Base-by-base conservation (phyloP, 352 stramenopile species). In the Phytopythium aichiense region DNA sequence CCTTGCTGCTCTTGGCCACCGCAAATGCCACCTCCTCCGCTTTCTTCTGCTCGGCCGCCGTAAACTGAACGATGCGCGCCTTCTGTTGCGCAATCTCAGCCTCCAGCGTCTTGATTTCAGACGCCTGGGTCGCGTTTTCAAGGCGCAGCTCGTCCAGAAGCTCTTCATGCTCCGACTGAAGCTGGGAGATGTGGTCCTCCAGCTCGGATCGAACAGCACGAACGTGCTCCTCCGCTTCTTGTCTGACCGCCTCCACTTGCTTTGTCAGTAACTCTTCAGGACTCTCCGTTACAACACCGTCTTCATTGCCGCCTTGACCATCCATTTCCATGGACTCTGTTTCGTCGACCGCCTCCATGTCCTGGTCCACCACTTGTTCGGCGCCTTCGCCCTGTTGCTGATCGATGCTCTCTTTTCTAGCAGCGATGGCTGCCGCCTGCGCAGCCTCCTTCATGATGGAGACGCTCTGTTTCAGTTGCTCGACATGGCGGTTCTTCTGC, bases 1-100 rank as follows among this genome's bases (percentile, higher is more conserved):
- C 73, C 2, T 81, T 84, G 54, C 75, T 87, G 16, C 77, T 81
- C 63, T 93, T 92, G 23, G 81, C 84, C 33, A 92, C 70, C 4
- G 80, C 81, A 31, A 81, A 69, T 0, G 81, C 87, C 15, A 94
- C 74, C 55, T 95, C 87, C 31, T 95, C 87, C 0, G 76, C 79
- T 53, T 88, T 89, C 66, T 88, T 89, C 60, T 94, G 87, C 58
- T 95, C 84, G 0, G 69, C 65, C 20, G 73, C 68, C 13, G 78
- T 88, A 51, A 95, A 92, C 38, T 81, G 72, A 4, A 67, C 74
- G 58, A 92, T 85, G 15, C 86, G 74, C 22, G 68, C 54, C 52
- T 91, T 90, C 25, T 91, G 79, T 61, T 91, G 84, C 2, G 76
- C 75, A 20, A 92, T 65, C 45, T 95, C 84, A 0, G 71, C 68